Evolutionary conservation across 768 basidiomycete species (phyloP).

Genomic region (Phallus indusiatus): DNA sequence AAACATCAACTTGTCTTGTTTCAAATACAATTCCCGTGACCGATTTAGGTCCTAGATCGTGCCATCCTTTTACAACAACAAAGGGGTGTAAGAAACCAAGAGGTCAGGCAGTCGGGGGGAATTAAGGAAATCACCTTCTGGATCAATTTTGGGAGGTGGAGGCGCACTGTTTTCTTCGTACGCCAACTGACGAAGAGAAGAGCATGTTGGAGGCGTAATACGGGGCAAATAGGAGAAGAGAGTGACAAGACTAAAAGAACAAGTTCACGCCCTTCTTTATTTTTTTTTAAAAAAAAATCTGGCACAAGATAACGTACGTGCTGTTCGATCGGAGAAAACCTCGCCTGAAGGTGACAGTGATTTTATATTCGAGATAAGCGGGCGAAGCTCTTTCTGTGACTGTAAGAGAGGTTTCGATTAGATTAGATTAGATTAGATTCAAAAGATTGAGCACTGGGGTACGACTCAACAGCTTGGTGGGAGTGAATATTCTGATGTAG

Average conservation of each 20-base stretch:
- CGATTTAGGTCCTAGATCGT: constrained; percentile 1
- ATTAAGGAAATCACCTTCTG: constrained; percentile 26
- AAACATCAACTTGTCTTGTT: constrained; percentile 21
- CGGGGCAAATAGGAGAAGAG: constrained; percentile 26
- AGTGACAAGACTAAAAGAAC: constrained; percentile 22
- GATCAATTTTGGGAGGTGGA: constrained; percentile 31
- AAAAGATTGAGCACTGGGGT: background rate
- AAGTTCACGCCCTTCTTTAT: background rate
- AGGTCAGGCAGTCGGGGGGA: constrained; percentile 14
- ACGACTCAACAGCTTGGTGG: constrained; percentile 34
- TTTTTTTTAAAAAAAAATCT: background rate
- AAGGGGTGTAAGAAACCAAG: background rate
- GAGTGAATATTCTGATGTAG: constrained; percentile 28
- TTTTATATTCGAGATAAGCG: constrained; percentile 47
- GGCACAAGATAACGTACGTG: constrained; percentile 26
- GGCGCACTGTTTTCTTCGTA: constrained; percentile 25
- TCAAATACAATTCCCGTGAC: constrained; percentile 29
- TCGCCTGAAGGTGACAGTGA: constrained; percentile 41
- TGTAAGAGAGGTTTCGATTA: too few species aligned
- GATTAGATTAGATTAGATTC: too few species aligned
- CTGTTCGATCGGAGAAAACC: constrained; percentile 40
- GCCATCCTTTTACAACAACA: constrained; percentile 3
- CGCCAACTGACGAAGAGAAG: constrained; percentile 27
- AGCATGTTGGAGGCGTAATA: constrained; percentile 25
- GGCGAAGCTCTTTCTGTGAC: constrained; percentile 45